Conservation (phyloP, 2,329 filamentous ascomycete species). For the Ophioceras dolichostomum region DNA sequence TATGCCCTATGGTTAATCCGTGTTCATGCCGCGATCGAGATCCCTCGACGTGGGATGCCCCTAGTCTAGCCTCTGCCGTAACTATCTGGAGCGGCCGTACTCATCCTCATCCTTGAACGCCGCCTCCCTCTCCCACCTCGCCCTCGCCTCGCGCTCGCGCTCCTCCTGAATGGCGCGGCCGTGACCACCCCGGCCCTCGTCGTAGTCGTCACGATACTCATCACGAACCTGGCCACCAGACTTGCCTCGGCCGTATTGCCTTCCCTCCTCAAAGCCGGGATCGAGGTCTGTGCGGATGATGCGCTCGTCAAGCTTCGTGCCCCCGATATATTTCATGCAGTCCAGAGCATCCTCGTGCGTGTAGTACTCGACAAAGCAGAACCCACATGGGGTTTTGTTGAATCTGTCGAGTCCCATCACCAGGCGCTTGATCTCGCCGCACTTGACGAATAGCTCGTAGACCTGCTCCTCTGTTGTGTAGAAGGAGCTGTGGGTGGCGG, state of each 20-base stretch:
- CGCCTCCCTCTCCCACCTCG: constrained; percentile 9
- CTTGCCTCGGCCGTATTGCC: constrained; percentile 92
- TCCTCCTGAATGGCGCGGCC: constrained; percentile 62
- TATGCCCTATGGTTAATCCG: too few relatives aligned
- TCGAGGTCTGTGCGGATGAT: constrained; percentile 93
- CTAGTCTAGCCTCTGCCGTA: constrained; percentile 1
- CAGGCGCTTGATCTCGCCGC: constrained; percentile 94
- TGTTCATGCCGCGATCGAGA: too few relatives aligned
- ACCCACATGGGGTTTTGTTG: constrained; percentile 95
- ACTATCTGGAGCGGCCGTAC: constrained; percentile 42
- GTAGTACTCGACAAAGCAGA: constrained; percentile 99
- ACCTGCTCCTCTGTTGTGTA: constrained; percentile 99
- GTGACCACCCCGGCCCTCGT: constrained; percentile 84
- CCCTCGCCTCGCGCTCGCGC: constrained; percentile 18
- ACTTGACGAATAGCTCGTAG: constrained; percentile 91
- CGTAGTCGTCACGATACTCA: constrained; percentile 94
- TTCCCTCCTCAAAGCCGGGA: constrained; percentile 88
- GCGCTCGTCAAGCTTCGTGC: constrained; percentile 94
- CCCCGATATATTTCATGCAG: constrained; percentile 97
- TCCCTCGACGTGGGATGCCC: too few relatives aligned
- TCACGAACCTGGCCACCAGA: constrained; percentile 94
- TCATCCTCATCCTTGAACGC: constrained; percentile 48
- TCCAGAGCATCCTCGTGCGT: constrained; percentile 94
- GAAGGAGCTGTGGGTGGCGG: constrained; percentile 53
- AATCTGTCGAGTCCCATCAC: constrained; percentile 97